phyloP scores from a whole-genome alignment of 306 rosid genomes.

The Trichosanthes truncata region DNA sequence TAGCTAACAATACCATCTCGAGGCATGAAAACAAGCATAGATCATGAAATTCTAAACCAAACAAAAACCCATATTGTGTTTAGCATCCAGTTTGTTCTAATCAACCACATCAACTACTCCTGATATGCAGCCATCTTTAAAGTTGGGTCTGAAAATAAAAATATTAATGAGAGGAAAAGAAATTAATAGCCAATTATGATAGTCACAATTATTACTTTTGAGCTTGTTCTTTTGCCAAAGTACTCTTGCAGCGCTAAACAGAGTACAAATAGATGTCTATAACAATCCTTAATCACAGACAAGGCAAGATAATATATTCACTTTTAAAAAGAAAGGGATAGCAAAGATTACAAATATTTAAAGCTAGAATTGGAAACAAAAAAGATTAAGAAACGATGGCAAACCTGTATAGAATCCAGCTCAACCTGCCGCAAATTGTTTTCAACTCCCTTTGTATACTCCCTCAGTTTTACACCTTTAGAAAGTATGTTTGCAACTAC shows the following conservation, averaged over 20 bases:
- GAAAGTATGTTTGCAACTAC: conserved; percentile 84
- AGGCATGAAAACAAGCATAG: neutral
- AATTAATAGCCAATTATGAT: neutral
- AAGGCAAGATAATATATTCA: neutral
- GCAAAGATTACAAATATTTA: neutral
- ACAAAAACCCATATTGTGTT: neutral
- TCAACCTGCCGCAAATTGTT: conserved; percentile 88
- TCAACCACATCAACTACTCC: neutral
- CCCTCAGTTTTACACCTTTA: conserved; percentile 79
- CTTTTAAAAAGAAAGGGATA: neutral
- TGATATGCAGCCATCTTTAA: neutral
- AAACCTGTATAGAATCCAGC: conserved; percentile 94
- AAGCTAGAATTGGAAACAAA: neutral
- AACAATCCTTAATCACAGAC: neutral
- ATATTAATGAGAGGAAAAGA: neutral
- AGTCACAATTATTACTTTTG: neutral
- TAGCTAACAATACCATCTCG: neutral
- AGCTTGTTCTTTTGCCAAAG: neutral
- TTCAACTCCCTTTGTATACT: conserved; percentile 88
- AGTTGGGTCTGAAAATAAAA: neutral
- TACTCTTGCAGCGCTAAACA: neutral
- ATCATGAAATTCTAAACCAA: neutral
- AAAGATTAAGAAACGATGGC: conserved; percentile 1
- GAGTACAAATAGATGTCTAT: neutral
- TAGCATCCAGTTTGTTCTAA: neutral